Percentiles rank a stretch among this genome's conserved stretches.
Evolutionary conservation across 345 rosid species (phyloP).

Genomic region (Combretum micranthum): DNA sequence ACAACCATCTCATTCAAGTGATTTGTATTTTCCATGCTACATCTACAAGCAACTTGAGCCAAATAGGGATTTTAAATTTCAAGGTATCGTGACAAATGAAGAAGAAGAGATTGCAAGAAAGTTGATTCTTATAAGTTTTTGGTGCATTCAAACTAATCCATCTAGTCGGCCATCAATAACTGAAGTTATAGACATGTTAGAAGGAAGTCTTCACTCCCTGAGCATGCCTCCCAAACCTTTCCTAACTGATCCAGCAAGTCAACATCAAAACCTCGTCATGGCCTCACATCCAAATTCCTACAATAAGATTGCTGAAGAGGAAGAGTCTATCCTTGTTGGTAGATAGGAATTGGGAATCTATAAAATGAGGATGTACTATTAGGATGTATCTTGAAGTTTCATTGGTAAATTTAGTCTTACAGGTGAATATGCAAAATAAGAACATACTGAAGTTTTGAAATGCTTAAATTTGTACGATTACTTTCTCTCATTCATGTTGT

Average conservation of each 20-base stretch:
- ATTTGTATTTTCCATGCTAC: conserved; percentile 13
- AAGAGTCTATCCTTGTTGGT: too few relatives aligned
- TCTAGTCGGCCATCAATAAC: conserved; percentile 4
- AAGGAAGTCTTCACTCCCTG: conserved; percentile 6
- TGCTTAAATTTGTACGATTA: too few relatives aligned
- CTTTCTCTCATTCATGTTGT: too few relatives aligned
- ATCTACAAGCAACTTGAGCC: conserved; percentile 12
- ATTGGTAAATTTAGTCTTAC: too few relatives aligned
- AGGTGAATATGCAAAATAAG: too few relatives aligned
- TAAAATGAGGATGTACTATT: too few relatives aligned
- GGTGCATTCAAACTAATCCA: conserved; percentile 28
- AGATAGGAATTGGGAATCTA: too few relatives aligned
- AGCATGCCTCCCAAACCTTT: conserved; percentile 2
- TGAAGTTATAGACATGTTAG: conserved; percentile 10
- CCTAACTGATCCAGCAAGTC: neutral
- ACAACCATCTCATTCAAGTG: conserved; percentile 5
- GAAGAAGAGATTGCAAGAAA: conserved; percentile 12
- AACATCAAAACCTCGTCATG: conserved; percentile 4
- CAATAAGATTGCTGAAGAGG: neutral
- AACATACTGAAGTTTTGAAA: too few relatives aligned
- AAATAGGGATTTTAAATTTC: neutral
- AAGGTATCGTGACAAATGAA: neutral
- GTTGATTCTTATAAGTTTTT: conserved; percentile 3
- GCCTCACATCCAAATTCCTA: neutral
- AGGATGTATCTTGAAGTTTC: too few relatives aligned